Evolutionary conservation across 441 rosid species (phyloP).

Genomic region (Brassica balearica): DNA sequence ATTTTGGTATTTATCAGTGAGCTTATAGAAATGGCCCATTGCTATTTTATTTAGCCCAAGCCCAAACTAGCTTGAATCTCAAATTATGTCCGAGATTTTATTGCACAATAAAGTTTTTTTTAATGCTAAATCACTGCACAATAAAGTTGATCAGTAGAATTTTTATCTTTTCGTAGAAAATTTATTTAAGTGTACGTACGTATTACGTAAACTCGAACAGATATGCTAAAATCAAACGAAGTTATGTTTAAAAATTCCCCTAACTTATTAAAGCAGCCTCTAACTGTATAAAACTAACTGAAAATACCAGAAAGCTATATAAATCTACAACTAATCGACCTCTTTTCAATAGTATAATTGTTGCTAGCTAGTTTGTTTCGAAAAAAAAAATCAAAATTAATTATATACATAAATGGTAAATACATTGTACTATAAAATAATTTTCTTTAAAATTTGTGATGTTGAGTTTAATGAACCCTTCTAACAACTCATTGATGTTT

Average conservation of each 20-base stretch:
- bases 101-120: neutral
- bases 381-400: no score
- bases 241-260: neutral
- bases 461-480: neutral
- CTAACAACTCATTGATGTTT: neutral
- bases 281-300: neutral
- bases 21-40: neutral
- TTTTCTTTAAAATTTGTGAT: neutral
- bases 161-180: neutral
- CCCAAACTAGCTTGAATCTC: neutral
- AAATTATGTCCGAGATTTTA: neutral
- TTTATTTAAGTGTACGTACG: neutral
- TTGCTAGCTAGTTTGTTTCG: neutral
- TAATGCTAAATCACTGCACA: neutral
- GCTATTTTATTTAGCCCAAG: neutral
- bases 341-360: neutral
- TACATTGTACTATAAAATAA: neutral
- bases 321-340: neutral
- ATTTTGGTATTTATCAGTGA: neutral
- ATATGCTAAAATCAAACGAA: neutral
- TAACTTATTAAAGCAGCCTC: neutral
- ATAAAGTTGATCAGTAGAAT: neutral
- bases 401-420: neutral
- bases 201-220: neutral
- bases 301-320: neutral